phyloP scores from a whole-genome alignment of 2,329 filamentous ascomycete species.

The Fusarium azukiicola region DNA sequence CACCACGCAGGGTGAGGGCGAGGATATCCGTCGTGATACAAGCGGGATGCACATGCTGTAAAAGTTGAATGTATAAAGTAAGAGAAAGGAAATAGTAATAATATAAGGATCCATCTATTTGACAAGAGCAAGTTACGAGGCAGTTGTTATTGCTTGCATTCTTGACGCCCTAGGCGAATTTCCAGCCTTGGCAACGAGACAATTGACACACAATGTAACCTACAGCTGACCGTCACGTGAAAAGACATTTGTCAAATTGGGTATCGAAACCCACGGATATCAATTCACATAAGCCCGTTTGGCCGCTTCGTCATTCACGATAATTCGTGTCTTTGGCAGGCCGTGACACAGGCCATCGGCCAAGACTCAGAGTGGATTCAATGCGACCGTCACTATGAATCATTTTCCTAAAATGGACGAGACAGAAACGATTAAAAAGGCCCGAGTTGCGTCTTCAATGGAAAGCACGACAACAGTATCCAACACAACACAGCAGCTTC shows the following conservation, averaged over 20 bases:
- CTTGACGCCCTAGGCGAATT: background rate
- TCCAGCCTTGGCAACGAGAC: background rate
- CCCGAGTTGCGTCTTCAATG: background rate
- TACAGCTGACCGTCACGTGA: background rate
- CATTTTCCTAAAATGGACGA: slow-evolving; percentile 9
- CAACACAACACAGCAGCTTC: background rate
- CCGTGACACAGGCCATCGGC: background rate
- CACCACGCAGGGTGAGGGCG: too few species aligned
- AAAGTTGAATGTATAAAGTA: too few species aligned
- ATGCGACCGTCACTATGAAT: slow-evolving; percentile 10
- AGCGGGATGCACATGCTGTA: too few species aligned
- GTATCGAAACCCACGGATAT: background rate
- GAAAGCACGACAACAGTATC: background rate
- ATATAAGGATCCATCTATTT: background rate
- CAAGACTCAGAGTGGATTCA: slow-evolving; percentile 8
- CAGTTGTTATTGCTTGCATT: background rate
- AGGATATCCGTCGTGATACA: too few species aligned
- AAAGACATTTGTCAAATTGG: background rate
- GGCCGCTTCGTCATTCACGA: too few species aligned
- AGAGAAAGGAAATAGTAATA: background rate
- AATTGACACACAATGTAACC: background rate
- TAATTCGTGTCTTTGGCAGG: background rate
- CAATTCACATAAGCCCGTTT: background rate
- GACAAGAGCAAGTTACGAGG: background rate
- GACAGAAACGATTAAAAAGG: background rate